Evolutionary conservation across 116 monocot genomes (phyloP).

Genomic region (Posidonia oceanica): DNA sequence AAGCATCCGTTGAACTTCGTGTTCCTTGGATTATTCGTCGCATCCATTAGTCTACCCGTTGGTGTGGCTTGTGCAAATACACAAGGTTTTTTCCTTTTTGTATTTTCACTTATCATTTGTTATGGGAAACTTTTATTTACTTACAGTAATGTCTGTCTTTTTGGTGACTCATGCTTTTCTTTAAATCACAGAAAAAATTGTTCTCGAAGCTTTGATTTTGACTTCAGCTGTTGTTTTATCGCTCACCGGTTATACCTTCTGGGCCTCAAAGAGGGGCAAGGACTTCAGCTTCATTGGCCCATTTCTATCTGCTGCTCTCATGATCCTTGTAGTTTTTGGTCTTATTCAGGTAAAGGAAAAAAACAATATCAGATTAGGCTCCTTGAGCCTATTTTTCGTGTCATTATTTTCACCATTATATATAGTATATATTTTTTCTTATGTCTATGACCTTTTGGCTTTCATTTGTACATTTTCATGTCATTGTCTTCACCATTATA

Average conservation of each 20-base stretch:
- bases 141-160: background rate
- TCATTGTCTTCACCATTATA: no score
- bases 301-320: slow-evolving; percentile 46
- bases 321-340: slow-evolving; percentile 47
- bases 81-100: slow-evolving; percentile 23
- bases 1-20: slow-evolving; percentile 72
- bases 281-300: slow-evolving; percentile 80
- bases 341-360: slow-evolving; percentile 60
- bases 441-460: no score
- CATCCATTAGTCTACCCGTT: slow-evolving; percentile 61
- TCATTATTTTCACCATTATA: no score
- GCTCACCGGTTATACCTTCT: slow-evolving; percentile 79
- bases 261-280: slow-evolving; percentile 78
- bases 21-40: slow-evolving; percentile 61
- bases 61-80: slow-evolving; percentile 83
- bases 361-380: background rate
- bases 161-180: background rate
- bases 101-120: background rate
- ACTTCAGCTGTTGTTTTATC: slow-evolving; percentile 57
- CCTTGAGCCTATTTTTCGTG: background rate
- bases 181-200: slow-evolving; percentile 44
- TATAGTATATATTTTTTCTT: no score
- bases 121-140: background rate
- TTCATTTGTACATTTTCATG: no score
- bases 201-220: slow-evolving; percentile 74